Percentiles rank a stretch among this genome's conserved stretches.
phyloP scores from a whole-genome alignment of 305 asterid genomes.

The Andrographis paniculata region DNA sequence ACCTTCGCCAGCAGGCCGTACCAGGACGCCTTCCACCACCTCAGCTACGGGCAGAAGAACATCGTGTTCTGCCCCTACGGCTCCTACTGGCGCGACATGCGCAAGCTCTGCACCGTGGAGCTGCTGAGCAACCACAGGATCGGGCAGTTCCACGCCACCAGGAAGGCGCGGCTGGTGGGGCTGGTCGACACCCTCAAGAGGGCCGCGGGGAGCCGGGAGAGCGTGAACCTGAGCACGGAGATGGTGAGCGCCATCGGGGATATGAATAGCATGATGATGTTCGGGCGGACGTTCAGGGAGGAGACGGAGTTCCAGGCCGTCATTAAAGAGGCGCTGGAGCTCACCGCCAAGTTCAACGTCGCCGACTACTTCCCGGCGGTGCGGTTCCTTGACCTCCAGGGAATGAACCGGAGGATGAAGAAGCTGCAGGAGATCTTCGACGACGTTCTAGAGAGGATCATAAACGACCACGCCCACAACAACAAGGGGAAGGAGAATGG shows the following conservation, averaged over 20 bases:
- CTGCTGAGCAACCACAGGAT: constrained; percentile 23
- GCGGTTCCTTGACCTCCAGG: constrained; percentile 26
- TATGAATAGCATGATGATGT: constrained; percentile 21
- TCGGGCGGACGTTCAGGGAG: constrained; percentile 25
- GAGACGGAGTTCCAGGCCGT: constrained; percentile 20
- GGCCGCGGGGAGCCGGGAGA: constrained; percentile 8
- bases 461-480: constrained; percentile 26
- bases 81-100: constrained; percentile 33
- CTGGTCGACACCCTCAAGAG: constrained; percentile 8
- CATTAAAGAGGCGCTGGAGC: not conserved
- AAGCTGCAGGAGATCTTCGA: constrained; percentile 19
- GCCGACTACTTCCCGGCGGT: constrained; percentile 29
- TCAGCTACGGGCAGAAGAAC: constrained; percentile 15
- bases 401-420: constrained; percentile 11
- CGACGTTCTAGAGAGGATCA: constrained; percentile 23
- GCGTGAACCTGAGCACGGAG: constrained; percentile 16
- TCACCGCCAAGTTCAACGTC: constrained; percentile 17
- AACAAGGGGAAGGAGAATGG: constrained; percentile 3
- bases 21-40: constrained; percentile 3
- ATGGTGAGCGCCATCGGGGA: constrained; percentile 12
- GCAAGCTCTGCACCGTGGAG: constrained; percentile 27
- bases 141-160: constrained; percentile 21
- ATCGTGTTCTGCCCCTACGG: constrained; percentile 18
- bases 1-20: constrained; percentile 25
- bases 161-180: constrained; percentile 15